phyloP scores from a whole-genome alignment of 2,329 filamentous ascomycete species.

The Uncinocarpus reesii region DNA sequence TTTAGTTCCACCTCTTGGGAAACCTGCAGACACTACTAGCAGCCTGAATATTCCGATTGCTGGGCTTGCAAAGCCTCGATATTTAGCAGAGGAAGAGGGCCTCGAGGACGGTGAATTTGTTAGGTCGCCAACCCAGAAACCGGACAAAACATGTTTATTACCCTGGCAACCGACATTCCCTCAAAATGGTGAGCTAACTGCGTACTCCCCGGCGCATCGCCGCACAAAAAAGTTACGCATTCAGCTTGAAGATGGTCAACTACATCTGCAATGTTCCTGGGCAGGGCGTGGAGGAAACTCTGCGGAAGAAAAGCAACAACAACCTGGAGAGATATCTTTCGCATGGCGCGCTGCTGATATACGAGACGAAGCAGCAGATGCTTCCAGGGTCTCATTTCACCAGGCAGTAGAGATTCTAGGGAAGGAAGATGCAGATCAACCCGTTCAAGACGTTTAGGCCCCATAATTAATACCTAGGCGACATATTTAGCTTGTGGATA shows the following conservation, averaged over 20 bases:
- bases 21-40: background rate
- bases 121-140: background rate
- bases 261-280: conserved; percentile 18
- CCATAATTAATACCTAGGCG: background rate
- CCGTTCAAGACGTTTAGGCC: background rate
- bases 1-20: conserved; percentile 21
- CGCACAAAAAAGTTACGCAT: conserved; percentile 28
- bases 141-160: background rate
- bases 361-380: background rate
- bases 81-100: background rate
- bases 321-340: conserved; percentile 1
- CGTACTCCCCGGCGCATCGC: conserved; percentile 16
- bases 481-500: background rate
- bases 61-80: background rate
- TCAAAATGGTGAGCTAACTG: conserved; percentile 29
- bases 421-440: background rate
- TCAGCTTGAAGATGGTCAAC: conserved; percentile 21
- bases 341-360: conserved; percentile 1
- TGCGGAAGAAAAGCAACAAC: background rate
- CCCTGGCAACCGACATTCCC: conserved; percentile 22
- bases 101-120: background rate
- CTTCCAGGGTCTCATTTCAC: background rate
- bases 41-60: background rate
- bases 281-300: background rate
- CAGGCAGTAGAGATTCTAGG: conserved; percentile 1